Conservation (phyloP, 768 basidiomycete genomes). For the Mycena belliarum region DNA sequence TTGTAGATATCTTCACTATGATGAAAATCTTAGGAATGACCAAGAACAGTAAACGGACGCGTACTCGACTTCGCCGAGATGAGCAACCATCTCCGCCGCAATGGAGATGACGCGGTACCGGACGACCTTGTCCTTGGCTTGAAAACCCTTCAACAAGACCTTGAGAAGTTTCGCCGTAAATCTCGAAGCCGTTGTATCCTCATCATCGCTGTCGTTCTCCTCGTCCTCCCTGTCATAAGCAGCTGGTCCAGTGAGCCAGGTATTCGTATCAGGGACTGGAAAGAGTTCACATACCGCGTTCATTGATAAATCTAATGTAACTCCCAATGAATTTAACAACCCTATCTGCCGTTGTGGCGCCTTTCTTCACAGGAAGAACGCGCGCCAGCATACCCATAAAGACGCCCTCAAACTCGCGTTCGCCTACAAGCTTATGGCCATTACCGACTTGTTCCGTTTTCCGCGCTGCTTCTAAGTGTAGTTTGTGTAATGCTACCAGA, state of each 20-base stretch:
- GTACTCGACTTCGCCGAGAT: constrained; percentile 86
- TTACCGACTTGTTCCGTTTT: constrained; percentile 51
- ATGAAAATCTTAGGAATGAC: neutral
- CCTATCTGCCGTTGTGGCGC: constrained; percentile 70
- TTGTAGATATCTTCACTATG: constrained; percentile 76
- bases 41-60: constrained; percentile 28
- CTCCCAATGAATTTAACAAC: constrained; percentile 80
- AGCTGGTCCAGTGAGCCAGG: constrained; percentile 35
- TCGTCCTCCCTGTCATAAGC: constrained; percentile 35
- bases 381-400: constrained; percentile 62
- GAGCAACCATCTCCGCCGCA: constrained; percentile 77
- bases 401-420: constrained; percentile 69
- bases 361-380: constrained; percentile 78
- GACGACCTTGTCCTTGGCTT: constrained; percentile 84
- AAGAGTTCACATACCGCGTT: constrained; percentile 58
- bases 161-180: constrained; percentile 65
- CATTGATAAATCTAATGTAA: constrained; percentile 74
- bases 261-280: neutral
- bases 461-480: constrained; percentile 66
- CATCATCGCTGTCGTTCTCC: constrained; percentile 35
- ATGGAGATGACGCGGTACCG: constrained; percentile 78
- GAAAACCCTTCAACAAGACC: constrained; percentile 74
- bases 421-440: constrained; percentile 67
- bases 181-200: constrained; percentile 60
- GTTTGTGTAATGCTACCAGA: constrained; percentile 75